phyloP scores from a whole-genome alignment of 108 stramenopile genomes.

The Discostella pseudostelligera region DNA sequence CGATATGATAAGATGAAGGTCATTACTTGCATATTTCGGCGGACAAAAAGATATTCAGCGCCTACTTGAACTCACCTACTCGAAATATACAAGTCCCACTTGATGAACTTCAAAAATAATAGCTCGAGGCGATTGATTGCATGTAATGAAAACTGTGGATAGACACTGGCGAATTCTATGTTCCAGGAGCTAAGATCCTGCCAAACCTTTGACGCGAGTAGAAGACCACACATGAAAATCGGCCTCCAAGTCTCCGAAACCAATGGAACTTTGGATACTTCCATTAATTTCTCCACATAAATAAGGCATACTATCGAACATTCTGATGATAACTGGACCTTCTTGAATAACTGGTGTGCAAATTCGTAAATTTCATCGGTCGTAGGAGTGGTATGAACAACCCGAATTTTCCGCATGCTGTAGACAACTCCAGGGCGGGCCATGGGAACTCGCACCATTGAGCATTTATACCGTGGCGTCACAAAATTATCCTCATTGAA shows the following conservation, averaged over 20 bases:
- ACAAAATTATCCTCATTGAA: slow-evolving; percentile 75
- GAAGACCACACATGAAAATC: slow-evolving; percentile 92
- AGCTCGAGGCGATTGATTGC: slow-evolving; percentile 91
- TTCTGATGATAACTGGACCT: slow-evolving; percentile 93
- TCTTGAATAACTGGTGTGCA: slow-evolving; percentile 87
- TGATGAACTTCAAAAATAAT: slow-evolving; percentile 81
- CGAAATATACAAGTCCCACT: slow-evolving; percentile 98
- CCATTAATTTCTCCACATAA: slow-evolving; percentile 97
- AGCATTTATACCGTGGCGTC: slow-evolving; percentile 76
- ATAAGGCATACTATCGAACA: slow-evolving; percentile 97
- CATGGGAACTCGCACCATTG: slow-evolving; percentile 84
- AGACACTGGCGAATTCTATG: slow-evolving; percentile 94
- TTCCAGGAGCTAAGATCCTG: slow-evolving; percentile 98
- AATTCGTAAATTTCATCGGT: slow-evolving; percentile 89
- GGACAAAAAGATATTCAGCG: slow-evolving; percentile 2
- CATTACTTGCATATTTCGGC: neutral
- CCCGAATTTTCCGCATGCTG: slow-evolving; percentile 68
- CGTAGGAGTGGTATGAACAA: slow-evolving; percentile 62
- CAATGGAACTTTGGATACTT: slow-evolving; percentile 90
- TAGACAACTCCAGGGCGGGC: slow-evolving; percentile 75
- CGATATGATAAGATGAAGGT: slow-evolving; percentile 2
- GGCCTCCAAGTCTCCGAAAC: slow-evolving; percentile 94
- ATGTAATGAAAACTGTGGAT: slow-evolving; percentile 92
- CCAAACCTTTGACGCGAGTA: slow-evolving; percentile 99
- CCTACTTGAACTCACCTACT: slow-evolving; percentile 48